Evolutionary conservation across 352 stramenopile genomes (phyloP).

Genomic region (Phytopythium ostracodes): DNA sequence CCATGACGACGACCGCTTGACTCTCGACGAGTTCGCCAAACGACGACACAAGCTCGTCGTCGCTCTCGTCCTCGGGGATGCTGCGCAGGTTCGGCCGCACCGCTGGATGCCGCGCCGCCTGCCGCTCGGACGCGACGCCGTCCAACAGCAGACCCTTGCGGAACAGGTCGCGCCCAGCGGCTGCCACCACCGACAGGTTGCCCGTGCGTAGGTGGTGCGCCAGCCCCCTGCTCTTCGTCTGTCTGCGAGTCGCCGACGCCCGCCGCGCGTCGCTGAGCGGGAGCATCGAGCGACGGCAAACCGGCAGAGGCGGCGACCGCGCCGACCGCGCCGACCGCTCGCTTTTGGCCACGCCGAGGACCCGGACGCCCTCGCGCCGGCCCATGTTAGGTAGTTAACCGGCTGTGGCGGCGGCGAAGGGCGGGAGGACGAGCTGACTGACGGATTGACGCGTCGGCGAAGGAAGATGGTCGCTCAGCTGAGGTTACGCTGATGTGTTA

Average conservation of each 20-base stretch:
- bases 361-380: neutral
- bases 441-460: no score
- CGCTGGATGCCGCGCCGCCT: constrained; percentile 27
- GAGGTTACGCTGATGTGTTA: constrained; percentile 1
- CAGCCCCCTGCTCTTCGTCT: neutral
- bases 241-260: neutral
- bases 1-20: constrained; percentile 50
- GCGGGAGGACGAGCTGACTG: no score
- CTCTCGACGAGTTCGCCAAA: constrained; percentile 16
- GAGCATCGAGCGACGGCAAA: neutral
- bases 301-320: constrained; percentile 2
- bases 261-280: no score
- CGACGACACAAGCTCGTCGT: constrained; percentile 3
- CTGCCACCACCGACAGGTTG: constrained; percentile 33
- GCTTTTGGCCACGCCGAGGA: neutral
- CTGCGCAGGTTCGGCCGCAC: constrained; percentile 35
- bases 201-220: neutral
- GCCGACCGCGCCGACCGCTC: neutral
- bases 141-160: constrained; percentile 51
- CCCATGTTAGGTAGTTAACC: neutral
- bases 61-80: constrained; percentile 43
- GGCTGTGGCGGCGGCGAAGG: neutral
- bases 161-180: constrained; percentile 61
- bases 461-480: neutral
- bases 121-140: constrained; percentile 37